Conservation (phyloP, 2,329 filamentous ascomycete genomes). For the Penicillium expansum region DNA sequence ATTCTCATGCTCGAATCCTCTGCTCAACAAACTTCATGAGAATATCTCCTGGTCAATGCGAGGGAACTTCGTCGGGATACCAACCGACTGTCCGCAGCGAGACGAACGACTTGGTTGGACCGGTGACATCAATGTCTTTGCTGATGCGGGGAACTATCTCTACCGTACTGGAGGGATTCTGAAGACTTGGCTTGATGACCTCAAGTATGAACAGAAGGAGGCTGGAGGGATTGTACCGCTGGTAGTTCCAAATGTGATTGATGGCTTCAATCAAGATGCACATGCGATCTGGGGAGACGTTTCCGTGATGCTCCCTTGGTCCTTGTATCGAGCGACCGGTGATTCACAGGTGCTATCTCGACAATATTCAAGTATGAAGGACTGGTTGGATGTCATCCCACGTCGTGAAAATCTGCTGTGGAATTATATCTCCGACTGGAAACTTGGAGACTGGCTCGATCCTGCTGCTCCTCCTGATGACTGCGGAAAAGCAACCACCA, state of each 20-base stretch:
- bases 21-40: constrained; percentile 54
- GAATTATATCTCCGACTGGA: constrained; percentile 23
- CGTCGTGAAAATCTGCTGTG: constrained; percentile 36
- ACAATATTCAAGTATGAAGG: constrained; percentile 38
- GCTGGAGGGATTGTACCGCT: too few relatives aligned
- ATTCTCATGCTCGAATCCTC: constrained; percentile 53
- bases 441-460: constrained; percentile 46
- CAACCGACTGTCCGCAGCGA: constrained; percentile 58
- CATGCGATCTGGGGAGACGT: constrained; percentile 44
- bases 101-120: constrained; percentile 58
- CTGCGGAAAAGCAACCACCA: constrained; percentile 34
- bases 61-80: constrained; percentile 58
- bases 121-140: constrained; percentile 52
- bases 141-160: constrained; percentile 52
- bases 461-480: constrained; percentile 37
- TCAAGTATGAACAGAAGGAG: constrained; percentile 24
- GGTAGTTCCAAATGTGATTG: constrained; percentile 30
- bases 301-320: constrained; percentile 37
- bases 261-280: background rate
- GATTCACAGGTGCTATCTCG: constrained; percentile 35
- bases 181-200: constrained; percentile 2
- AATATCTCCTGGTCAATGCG: constrained; percentile 59
- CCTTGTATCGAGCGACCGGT: constrained; percentile 34
- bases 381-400: constrained; percentile 38
- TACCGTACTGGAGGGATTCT: constrained; percentile 48